phyloP scores from a whole-genome alignment of 164 flowering plant species.

The Nelumbo lutea region DNA sequence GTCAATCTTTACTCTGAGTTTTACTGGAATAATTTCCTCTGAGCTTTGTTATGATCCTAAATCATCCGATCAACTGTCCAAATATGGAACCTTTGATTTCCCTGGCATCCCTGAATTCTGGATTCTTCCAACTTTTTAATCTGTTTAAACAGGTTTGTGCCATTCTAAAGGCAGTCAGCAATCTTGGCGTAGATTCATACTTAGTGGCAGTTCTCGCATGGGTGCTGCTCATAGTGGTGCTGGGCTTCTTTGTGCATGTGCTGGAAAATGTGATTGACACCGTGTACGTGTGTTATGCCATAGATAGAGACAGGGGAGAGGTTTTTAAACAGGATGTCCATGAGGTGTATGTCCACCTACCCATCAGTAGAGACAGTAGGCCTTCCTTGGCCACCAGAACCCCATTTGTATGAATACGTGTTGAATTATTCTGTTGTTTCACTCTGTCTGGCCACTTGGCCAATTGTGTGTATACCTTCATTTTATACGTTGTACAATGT shows the following conservation, averaged over 20 bases:
- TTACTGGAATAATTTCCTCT: no score
- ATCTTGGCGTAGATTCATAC: slow-evolving; percentile 58
- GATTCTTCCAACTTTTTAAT: background rate
- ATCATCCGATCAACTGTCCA: background rate
- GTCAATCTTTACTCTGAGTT: no score
- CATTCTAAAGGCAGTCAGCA: slow-evolving; percentile 45
- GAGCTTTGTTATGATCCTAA: no score
- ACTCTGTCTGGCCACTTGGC: background rate
- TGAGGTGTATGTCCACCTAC: slow-evolving; percentile 76
- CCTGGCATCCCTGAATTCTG: background rate
- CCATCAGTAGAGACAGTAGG: slow-evolving; percentile 52
- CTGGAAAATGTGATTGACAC: slow-evolving; percentile 85
- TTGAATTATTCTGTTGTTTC: background rate
- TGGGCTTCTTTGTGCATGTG: slow-evolving; percentile 71
- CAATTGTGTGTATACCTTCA: background rate
- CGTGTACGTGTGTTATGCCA: slow-evolving; percentile 79
- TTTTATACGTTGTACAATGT: background rate
- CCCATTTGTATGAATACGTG: slow-evolving; percentile 30
- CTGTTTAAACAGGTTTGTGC: slow-evolving; percentile 54
- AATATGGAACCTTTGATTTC: background rate
- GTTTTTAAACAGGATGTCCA: slow-evolving; percentile 69
- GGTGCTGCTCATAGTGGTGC: slow-evolving; percentile 48
- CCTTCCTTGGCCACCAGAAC: slow-evolving; percentile 30
- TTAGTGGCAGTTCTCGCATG: slow-evolving; percentile 58
- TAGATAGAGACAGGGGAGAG: slow-evolving; percentile 85